Evolutionary conservation across 768 basidiomycete species (phyloP).

Genomic region (Dioszegia hungarica): DNA sequence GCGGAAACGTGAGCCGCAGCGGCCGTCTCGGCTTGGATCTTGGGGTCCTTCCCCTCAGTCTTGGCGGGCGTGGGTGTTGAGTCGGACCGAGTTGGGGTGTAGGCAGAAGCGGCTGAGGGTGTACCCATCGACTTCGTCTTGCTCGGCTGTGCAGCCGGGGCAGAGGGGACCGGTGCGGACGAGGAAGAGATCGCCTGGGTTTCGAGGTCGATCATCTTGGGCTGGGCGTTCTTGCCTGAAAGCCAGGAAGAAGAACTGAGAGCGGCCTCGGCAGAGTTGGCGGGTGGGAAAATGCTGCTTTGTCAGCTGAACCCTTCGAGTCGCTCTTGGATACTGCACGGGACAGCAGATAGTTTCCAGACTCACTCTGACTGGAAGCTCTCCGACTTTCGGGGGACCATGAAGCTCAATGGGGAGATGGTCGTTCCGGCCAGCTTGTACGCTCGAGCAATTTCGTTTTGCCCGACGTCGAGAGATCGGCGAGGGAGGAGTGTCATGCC

Average conservation of each 20-base stretch:
- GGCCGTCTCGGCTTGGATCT: not conserved
- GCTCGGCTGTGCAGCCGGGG: slow-evolving; percentile 15
- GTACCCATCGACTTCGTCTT: slow-evolving; percentile 9
- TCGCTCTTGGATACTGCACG: no score
- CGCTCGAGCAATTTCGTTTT: slow-evolving; percentile 91
- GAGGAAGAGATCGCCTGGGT: slow-evolving; percentile 54
- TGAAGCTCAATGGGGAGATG: slow-evolving; percentile 89
- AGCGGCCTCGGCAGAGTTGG: slow-evolving; percentile 72
- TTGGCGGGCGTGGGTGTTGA: slow-evolving; percentile 12
- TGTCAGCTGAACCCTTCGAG: slow-evolving; percentile 4
- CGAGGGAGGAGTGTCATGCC: slow-evolving; percentile 96
- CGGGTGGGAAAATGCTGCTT: slow-evolving; percentile 78
- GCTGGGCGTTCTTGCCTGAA: slow-evolving; percentile 67
- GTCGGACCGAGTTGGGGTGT: slow-evolving; percentile 7
- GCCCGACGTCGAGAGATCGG: slow-evolving; percentile 76
- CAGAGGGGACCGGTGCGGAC: slow-evolving; percentile 44
- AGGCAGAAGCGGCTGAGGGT: slow-evolving; percentile 5
- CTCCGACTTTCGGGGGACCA: slow-evolving; percentile 89
- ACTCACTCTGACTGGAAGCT: slow-evolving; percentile 81
- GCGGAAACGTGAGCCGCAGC: not conserved
- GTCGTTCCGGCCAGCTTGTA: slow-evolving; percentile 73
- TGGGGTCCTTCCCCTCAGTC: not conserved
- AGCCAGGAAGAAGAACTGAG: slow-evolving; percentile 82
- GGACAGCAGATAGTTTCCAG: no score
- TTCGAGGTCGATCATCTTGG: slow-evolving; percentile 74